Evolutionary conservation across 192 early-diverging fungal genomes (phyloP).

Genomic region (Coemansia sp.): DNA sequence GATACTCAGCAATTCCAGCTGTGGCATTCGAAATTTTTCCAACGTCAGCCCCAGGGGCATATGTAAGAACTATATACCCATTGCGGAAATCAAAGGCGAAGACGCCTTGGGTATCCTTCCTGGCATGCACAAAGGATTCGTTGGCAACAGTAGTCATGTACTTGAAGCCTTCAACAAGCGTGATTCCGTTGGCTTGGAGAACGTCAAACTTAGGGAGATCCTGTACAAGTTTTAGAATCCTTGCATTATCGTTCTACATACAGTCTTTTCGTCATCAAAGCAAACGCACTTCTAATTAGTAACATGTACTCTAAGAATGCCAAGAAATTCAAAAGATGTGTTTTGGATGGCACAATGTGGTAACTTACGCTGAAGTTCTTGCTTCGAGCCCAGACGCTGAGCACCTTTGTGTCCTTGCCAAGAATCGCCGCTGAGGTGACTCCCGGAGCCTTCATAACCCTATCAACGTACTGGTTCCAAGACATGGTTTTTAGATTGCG

Average conservation of each 20-base stretch:
- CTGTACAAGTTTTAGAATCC: not conserved
- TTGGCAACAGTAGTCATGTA: conserved; percentile 69
- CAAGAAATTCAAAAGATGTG: not conserved
- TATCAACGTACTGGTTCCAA: conserved; percentile 83
- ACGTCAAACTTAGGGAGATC: not conserved
- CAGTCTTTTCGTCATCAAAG: not conserved
- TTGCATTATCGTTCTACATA: not conserved
- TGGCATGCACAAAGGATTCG: conserved; percentile 74
- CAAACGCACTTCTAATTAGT: not conserved
- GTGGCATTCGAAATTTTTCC: conserved; percentile 74
- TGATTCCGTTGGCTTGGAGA: conserved; percentile 65
- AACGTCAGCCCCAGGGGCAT: conserved; percentile 63
- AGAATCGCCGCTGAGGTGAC: conserved; percentile 65
- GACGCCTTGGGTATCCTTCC: conserved; percentile 60
- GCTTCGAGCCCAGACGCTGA: conserved; percentile 75
- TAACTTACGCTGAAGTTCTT: conserved; percentile 13
- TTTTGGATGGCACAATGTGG: not conserved
- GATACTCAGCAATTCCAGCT: conserved; percentile 75
- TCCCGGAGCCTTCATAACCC: not conserved
- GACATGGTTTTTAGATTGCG: conserved; percentile 57
- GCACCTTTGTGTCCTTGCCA: conserved; percentile 42
- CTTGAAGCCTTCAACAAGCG: conserved; percentile 63
- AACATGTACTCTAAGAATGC: not conserved
- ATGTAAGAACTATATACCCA: conserved; percentile 58
- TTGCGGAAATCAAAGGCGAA: conserved; percentile 1